Evolutionary conservation across 2,329 filamentous ascomycete genomes (phyloP), one percentile per base, ranked within the genome.

Genomic region (Arachnomyces sp.): DNA sequence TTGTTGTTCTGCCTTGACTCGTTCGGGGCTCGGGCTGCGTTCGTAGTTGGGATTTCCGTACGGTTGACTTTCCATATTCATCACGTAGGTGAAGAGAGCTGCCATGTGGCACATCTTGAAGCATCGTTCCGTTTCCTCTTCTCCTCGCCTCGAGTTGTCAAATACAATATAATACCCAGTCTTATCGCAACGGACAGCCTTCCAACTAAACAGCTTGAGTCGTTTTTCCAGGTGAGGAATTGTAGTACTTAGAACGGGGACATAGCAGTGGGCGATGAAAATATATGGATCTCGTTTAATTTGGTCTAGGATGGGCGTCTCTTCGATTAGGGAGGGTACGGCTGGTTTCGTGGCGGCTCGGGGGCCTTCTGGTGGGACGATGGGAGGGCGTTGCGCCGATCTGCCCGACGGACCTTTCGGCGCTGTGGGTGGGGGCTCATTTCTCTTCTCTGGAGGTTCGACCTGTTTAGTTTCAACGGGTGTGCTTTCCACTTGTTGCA

Each of bases 161-260:
- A 98, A 98, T n/a, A 88, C 71, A 38, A 96, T 79, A 58, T 86
- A 96, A 61, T 95, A 98, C 1, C 92, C 92, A 0, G 79, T 82
- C 43, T 78, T 78, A 59, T 98, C 92, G 44, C 84, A 79, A 28
- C 87, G 77, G 38, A 98, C 82, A 36, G 88, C 81, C 48, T 85
- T 80, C 64, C 89, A 86, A 43, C 77, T 72, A 58, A 84, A 94
- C 37, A 81, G 79, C 61, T 90, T 92, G 39, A 96, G 70, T 37
- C 90, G 77, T 62, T 90, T 93, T 65, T 87, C 86, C 67, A 98
- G 75, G 65, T 98, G 92, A 3, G 83, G 79, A 41, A 95, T 77
- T 1, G 90, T 96, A 16, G 86, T 83, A 25, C 76, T 74, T 56
- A 95, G 77, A 9, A 94, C 84, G 1, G 92, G 92, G 2, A 98